A percentile compares a stretch with the other conserved stretches of the same genome.
phyloP scores from a whole-genome alignment of 345 rosid genomes.

The Salix arbutifolia region DNA sequence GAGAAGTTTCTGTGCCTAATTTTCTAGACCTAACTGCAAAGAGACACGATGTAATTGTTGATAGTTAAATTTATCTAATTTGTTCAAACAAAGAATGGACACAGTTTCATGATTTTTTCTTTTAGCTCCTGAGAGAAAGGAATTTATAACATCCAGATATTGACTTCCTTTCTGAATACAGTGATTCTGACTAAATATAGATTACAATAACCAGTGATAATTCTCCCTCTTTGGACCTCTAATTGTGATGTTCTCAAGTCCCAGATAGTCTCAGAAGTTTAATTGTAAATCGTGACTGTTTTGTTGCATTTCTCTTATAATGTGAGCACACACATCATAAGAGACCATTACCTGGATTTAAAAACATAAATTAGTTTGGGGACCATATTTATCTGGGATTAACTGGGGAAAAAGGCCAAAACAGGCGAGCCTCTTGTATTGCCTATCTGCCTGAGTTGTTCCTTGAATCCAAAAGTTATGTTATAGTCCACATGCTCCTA shows the following conservation, averaged over 20 bases:
- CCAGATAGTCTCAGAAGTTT: neutral
- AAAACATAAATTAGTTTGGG: neutral
- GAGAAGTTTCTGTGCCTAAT: slow-evolving; percentile 36
- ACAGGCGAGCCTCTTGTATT: neutral
- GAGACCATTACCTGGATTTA: neutral
- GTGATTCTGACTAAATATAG: slow-evolving; percentile 1
- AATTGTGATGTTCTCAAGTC: neutral
- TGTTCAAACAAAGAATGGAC: slow-evolving; percentile 10
- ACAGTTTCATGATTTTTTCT: neutral
- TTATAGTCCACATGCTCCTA: neutral
- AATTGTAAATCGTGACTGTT: neutral
- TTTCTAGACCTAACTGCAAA: slow-evolving; percentile 37
- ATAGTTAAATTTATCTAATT: slow-evolving; percentile 5
- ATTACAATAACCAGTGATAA: neutral
- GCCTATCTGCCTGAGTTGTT: neutral
- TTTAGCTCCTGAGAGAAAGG: neutral
- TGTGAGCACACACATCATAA: neutral
- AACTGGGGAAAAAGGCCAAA: neutral
- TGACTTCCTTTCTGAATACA: neutral
- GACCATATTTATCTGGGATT: neutral
- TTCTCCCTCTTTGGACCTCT: slow-evolving; percentile 4
- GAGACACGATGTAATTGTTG: slow-evolving; percentile 40
- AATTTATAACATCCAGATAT: neutral
- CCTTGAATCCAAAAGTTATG: neutral
- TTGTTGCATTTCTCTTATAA: neutral